These are phyloP conservation scores for Bruguiera hainesii DNA, from an alignment of 441 rosid genomes.

Conservation along the genomic window DNA sequence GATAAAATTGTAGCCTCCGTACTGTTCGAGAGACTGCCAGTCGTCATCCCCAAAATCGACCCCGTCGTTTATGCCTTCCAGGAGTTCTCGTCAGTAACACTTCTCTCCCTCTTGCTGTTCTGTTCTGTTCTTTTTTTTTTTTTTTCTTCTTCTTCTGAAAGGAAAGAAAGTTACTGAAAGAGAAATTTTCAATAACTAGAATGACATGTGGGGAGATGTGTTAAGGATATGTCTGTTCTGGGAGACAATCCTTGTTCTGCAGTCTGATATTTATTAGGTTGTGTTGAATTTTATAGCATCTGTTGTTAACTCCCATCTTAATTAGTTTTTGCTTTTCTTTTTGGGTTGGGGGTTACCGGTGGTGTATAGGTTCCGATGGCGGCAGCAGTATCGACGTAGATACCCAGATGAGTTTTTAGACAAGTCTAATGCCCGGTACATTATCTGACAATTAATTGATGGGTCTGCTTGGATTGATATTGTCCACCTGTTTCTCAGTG, in stretches of 20 bases:
- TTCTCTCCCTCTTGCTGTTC: conserved; percentile 2
- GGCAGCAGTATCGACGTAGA: conserved; percentile 70
- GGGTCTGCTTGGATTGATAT: neutral
- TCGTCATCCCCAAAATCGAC: conserved; percentile 80
- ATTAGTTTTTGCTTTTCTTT: neutral
- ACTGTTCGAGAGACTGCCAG: conserved; percentile 85
- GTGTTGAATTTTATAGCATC: no score
- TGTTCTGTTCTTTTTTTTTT: neutral
- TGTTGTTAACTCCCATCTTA: no score
- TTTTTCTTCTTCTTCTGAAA: no score
- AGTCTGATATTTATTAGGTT: neutral
- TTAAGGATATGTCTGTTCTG: no score
- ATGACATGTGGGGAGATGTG: no score
- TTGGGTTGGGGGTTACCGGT: neutral
- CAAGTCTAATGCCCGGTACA: conserved; percentile 71
- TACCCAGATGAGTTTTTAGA: conserved; percentile 92
- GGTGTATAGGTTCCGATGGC: conserved; percentile 67
- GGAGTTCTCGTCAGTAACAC: conserved; percentile 74
- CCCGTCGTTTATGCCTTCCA: conserved; percentile 81
- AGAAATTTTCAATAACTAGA: no score
- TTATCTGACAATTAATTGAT: neutral
- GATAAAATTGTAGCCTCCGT: conserved; percentile 82
- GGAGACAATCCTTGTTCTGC: no score
- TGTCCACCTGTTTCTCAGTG: neutral
- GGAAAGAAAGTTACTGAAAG: no score